phyloP scores from a whole-genome alignment of 225 moss, liverwort and hornwort genomes.

The Bryoerythrophyllum caledonicum region DNA sequence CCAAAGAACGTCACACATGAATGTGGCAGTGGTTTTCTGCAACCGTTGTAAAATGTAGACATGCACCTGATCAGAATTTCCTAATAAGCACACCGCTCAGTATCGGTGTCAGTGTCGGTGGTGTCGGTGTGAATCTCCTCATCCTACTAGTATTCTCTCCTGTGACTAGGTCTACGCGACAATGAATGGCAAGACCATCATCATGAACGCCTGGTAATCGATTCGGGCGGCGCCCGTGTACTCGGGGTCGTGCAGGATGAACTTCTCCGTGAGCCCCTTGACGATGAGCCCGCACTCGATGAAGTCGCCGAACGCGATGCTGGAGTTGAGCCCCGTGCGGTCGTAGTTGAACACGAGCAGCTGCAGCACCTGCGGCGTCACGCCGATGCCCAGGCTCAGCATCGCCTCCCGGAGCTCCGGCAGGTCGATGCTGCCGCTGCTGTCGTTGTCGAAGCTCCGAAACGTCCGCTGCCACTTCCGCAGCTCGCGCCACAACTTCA shows the following conservation, averaged over 20 bases:
- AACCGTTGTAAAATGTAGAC: too few species aligned
- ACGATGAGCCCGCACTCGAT: constrained; percentile 59
- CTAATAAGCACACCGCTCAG: too few species aligned
- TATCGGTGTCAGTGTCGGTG: too few species aligned
- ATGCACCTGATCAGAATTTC: too few species aligned
- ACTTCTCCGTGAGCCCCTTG: constrained; percentile 48
- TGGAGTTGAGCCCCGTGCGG: constrained; percentile 32
- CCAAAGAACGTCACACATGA: too few species aligned
- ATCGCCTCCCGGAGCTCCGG: constrained; percentile 49
- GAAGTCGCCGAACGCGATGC: constrained; percentile 54
- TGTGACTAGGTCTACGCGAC: constrained; percentile 17
- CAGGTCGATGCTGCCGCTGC: constrained; percentile 41
- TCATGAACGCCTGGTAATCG: constrained; percentile 53
- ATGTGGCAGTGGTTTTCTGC: too few species aligned
- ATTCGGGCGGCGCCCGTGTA: constrained; percentile 44
- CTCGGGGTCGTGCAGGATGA: constrained; percentile 35
- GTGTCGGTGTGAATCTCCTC: too few species aligned
- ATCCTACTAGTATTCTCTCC: too few species aligned
- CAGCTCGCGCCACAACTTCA: constrained; percentile 46
- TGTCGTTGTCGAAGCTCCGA: constrained; percentile 41
- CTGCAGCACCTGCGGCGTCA: constrained; percentile 53
- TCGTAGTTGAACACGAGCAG: constrained; percentile 57
- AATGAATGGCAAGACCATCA: constrained; percentile 65
- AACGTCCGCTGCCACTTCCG: constrained; percentile 51
- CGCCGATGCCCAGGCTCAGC: constrained; percentile 45